Base-by-base conservation (phyloP, 345 rosid species). In the Eutrema heterophyllum region DNA sequence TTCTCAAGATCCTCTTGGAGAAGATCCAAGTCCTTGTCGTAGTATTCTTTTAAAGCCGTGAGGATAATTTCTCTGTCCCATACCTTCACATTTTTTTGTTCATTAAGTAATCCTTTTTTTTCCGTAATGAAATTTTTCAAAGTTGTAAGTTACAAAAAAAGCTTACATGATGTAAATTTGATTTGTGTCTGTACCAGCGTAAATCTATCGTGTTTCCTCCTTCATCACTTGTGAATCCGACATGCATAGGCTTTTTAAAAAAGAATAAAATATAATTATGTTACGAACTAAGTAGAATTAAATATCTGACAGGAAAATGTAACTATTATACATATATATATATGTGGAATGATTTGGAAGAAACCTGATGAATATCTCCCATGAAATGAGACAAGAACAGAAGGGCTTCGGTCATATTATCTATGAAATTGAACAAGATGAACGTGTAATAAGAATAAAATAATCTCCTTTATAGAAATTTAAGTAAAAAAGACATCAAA, bases 41-140 rank as follows among this genome's bases (percentile, higher is more conserved):
- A 87, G 80, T 81, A 88, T 58, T 91, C 96, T 53, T 80, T 75
- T 0, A 86, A 79, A 71, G 98, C 93, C 51, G 90, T 84, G 2
- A 87, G 91, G 41, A 94, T 81, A 41, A 94, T 89, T 79, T 94
- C 97, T 83, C 95, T 88, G 14, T 94, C 97, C 98, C 97, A 94
- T 24, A 94, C 96, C 97, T 93, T 38, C 13, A 70, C 55, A 57
- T 56, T 30, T 58, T 5, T 13, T 18, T 21, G 1, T 21, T 18
- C 62, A 32, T 16, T 71, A 49, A 3, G 71, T 46, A 46, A 7
- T 46, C 6, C 5, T 21, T 3, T 63, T 27, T 39, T n/a, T 0
- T 64, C 40, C 4, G 2, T 27, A 6, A 49, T 41, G 9, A 61
- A 38, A 3, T 38, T 58, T 9, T 60, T 52, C 1, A 9, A 29